Evolutionary conservation across 2,329 filamentous ascomycete species (phyloP).

Genomic region (Penicillium sp.): DNA sequence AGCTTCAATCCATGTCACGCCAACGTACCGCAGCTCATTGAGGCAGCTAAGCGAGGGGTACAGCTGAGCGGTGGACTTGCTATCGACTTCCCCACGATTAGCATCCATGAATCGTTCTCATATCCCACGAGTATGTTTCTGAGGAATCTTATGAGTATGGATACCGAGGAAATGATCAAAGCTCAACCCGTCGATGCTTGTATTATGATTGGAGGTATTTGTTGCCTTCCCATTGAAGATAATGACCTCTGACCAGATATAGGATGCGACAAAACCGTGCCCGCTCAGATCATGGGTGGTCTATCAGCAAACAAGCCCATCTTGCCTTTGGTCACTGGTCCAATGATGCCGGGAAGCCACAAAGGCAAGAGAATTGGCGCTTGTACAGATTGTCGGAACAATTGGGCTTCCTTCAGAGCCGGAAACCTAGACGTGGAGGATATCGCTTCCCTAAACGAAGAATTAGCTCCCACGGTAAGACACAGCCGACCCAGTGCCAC

Average conservation of each 20-base stretch:
- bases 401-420: conserved; percentile 71
- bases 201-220: conserved; percentile 65
- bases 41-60: conserved; percentile 68
- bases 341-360: conserved; percentile 73
- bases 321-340: conserved; percentile 68
- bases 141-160: conserved; percentile 75
- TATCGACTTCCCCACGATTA: conserved; percentile 74
- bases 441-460: conserved; percentile 69
- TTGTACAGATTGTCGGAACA: conserved; percentile 73
- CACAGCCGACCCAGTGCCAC: background rate
- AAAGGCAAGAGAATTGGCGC: conserved; percentile 66
- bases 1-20: conserved; percentile 75
- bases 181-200: conserved; percentile 71
- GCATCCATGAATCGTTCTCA: conserved; percentile 68
- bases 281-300: conserved; percentile 73
- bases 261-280: conserved; percentile 75
- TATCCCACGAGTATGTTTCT: conserved; percentile 74
- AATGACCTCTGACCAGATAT: background rate
- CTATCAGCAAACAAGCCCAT: conserved; percentile 74
- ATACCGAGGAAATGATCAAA: conserved; percentile 75
- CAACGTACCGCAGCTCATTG: conserved; percentile 70
- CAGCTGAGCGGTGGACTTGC: conserved; percentile 68
- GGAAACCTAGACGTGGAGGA: conserved; percentile 70
- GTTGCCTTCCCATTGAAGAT: background rate
- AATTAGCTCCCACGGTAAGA: conserved; percentile 68